Evolutionary conservation across 1,284 basidiomycete species (phyloP).

Genomic region (Sporisorium iseilematis-ciliati): DNA sequence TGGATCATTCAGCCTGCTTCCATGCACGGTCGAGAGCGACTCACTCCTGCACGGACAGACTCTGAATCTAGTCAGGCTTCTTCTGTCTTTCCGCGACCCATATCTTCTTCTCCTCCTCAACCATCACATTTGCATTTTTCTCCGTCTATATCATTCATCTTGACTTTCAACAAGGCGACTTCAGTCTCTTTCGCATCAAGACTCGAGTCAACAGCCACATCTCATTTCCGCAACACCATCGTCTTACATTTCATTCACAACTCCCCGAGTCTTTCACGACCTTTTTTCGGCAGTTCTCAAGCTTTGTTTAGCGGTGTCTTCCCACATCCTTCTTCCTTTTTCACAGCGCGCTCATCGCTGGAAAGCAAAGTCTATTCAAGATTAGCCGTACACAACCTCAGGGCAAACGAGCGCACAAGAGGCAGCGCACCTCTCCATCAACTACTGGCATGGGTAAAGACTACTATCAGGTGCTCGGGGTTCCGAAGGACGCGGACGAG

Average conservation of each 20-base stretch:
- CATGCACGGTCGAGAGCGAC: slow-evolving; percentile 3
- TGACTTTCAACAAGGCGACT: no score
- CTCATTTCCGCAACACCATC: no score
- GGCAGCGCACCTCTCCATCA: slow-evolving; percentile 25
- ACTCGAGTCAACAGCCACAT: no score
- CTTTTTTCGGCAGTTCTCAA: no score
- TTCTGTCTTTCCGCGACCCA: not conserved
- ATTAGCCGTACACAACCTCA: slow-evolving; percentile 12
- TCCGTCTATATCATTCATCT: no score
- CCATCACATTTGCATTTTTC: no score
- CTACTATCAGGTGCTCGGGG: slow-evolving; percentile 68
- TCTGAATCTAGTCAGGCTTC: not conserved
- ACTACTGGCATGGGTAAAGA: slow-evolving; percentile 64
- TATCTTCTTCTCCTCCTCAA: not conserved
- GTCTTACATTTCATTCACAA: no score
- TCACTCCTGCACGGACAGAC: no score
- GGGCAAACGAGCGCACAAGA: slow-evolving; percentile 27
- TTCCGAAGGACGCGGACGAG: slow-evolving; percentile 64
- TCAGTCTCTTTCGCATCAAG: no score
- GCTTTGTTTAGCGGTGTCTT: not conserved
- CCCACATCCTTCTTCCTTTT: not conserved
- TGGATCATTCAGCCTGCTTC: slow-evolving; percentile 11
- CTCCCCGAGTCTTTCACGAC: not conserved
- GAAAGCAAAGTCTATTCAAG: no score
- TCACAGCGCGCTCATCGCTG: no score